Evolutionary conservation across 2,329 filamentous ascomycete species (phyloP).

Genomic region (Rutstroemia sp.): DNA sequence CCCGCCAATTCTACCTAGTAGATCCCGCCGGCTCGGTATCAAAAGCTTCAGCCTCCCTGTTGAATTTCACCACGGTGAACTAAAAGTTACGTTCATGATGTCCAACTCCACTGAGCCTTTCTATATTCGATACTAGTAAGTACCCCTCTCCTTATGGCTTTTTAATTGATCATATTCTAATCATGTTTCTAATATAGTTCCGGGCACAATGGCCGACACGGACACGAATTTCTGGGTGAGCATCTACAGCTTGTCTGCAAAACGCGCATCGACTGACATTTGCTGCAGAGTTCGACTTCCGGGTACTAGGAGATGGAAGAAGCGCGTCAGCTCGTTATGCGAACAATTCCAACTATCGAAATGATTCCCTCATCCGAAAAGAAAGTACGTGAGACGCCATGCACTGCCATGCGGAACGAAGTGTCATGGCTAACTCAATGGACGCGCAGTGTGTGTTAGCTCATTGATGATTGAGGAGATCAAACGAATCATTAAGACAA

Average conservation of each 20-base stretch:
- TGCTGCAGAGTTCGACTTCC: constrained; percentile 83
- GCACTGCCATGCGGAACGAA: background rate
- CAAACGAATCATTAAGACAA: constrained; percentile 93
- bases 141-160: background rate
- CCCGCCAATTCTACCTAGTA: constrained; percentile 1
- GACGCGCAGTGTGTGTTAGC: constrained; percentile 83
- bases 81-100: constrained; percentile 17
- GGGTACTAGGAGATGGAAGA: constrained; percentile 83
- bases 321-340: constrained; percentile 94
- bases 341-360: constrained; percentile 99
- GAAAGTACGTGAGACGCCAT: constrained; percentile 63
- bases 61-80: background rate
- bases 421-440: constrained; percentile 6
- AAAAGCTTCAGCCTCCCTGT: constrained; percentile 21
- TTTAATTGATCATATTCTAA: background rate
- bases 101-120: constrained; percentile 61
- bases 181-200: constrained; percentile 54
- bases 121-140: constrained; percentile 96
- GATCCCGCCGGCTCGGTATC: background rate
- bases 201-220: constrained; percentile 93
- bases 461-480: constrained; percentile 86
- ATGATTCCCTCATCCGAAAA: constrained; percentile 97
- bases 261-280: constrained; percentile 15
- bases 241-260: background rate
- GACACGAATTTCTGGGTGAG: constrained; percentile 92